phyloP scores from a whole-genome alignment of 768 basidiomycete genomes.

The Mycena metata region DNA sequence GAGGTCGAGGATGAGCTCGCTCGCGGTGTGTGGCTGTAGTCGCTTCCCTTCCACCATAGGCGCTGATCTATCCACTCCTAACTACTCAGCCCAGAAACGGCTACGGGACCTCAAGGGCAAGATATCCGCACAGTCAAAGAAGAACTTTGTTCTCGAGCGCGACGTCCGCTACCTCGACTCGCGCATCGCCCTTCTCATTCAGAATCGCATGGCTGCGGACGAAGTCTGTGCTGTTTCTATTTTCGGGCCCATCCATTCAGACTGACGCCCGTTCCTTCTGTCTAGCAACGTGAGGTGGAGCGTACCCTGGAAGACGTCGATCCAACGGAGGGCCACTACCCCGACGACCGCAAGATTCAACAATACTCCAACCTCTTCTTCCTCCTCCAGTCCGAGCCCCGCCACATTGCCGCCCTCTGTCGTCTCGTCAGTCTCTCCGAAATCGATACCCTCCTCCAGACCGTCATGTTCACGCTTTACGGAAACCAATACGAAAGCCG shows the following conservation, averaged over 20 bases:
- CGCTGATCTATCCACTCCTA: constrained; percentile 26
- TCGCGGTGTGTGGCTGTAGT: constrained; percentile 70
- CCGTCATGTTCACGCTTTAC: constrained; percentile 99
- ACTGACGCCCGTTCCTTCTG: constrained; percentile 27
- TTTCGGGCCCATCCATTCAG: constrained; percentile 18
- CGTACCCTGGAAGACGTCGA: constrained; percentile 96
- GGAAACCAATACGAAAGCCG: constrained; percentile 99
- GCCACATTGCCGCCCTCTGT: constrained; percentile 96
- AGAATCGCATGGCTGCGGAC: constrained; percentile 97
- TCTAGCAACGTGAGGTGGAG: constrained; percentile 94
- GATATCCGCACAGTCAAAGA: constrained; percentile 99
- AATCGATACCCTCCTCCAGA: constrained; percentile 98
- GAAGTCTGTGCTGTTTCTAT: constrained; percentile 68
- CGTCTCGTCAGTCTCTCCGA: constrained; percentile 96
- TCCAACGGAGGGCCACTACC: constrained; percentile 90
- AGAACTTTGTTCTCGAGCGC: constrained; percentile 99
- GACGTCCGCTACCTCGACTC: constrained; percentile 99
- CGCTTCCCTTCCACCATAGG: constrained; percentile 14
- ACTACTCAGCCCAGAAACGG: constrained; percentile 88
- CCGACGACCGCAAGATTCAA: constrained; percentile 93
- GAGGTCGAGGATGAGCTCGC: constrained; percentile 98
- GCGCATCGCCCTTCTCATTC: constrained; percentile 96
- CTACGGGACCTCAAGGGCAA: constrained; percentile 95
- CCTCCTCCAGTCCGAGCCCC: constrained; percentile 96
- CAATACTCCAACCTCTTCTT: constrained; percentile 99